A percentile compares a stretch with the other conserved stretches of the same genome.
These are phyloP conservation scores for Purshia tridentata DNA, from an alignment of 306 rosid species.

Conservation along the genomic window DNA sequence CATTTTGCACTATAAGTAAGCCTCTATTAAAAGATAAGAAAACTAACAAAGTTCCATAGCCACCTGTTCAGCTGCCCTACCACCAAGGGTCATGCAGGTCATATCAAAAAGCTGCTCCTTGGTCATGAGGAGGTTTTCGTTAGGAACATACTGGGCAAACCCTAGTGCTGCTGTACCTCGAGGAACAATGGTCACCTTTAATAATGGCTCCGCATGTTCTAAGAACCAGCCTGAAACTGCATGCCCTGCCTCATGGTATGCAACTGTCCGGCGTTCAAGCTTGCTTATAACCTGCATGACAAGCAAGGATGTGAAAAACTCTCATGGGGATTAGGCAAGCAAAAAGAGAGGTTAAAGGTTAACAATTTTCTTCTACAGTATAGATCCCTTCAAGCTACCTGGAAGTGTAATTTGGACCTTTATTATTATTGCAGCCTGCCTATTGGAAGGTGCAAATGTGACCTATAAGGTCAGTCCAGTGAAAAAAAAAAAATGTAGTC, in stretches of 20 bases:
- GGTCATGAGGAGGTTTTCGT: constrained; percentile 89
- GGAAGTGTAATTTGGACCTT: background rate
- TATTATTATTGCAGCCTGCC: background rate
- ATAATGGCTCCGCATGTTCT: constrained; percentile 78
- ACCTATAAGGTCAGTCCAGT: background rate
- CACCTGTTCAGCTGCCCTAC: constrained; percentile 98
- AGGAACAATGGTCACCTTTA: constrained; percentile 94
- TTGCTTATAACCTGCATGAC: constrained; percentile 81
- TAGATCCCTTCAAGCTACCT: background rate
- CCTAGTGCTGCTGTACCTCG: constrained; percentile 98
- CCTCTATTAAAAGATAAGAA: background rate
- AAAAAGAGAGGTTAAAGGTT: background rate
- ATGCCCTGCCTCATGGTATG: constrained; percentile 97
- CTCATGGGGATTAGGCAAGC: constrained; percentile 3
- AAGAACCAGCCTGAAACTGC: constrained; percentile 97
- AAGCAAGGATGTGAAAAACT: constrained; percentile 19
- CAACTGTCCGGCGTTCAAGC: constrained; percentile 88
- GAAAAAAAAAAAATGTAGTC: background rate
- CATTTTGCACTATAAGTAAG: background rate
- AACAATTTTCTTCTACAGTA: background rate
- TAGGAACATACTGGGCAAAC: constrained; percentile 93
- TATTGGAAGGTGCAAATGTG: background rate
- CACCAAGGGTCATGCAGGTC: constrained; percentile 98
- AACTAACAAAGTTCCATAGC: background rate
- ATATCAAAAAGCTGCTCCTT: constrained; percentile 92